Conservation (phyloP, 176 grass and related monocot genomes). For the Triticum timopheevii region DNA sequence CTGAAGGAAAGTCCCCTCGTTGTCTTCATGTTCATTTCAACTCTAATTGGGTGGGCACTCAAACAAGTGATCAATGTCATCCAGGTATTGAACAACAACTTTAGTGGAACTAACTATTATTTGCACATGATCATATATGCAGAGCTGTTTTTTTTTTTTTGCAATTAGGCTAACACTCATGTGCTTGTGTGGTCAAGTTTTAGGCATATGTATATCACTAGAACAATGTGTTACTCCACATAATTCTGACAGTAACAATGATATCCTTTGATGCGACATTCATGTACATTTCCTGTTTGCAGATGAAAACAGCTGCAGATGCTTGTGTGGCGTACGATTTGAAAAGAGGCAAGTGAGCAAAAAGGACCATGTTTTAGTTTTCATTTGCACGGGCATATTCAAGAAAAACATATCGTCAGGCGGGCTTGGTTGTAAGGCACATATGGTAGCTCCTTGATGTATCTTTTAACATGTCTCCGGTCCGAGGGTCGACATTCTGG, state of each 20-base stretch:
- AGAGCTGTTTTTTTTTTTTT: background rate
- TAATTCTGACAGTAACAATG: background rate
- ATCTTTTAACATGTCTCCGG: background rate
- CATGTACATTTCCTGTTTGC: slow-evolving; percentile 5
- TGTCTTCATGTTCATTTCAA: slow-evolving; percentile 56
- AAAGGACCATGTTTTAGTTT: background rate
- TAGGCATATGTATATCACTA: background rate
- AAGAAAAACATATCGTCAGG: slow-evolving; percentile 11
- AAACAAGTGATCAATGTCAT: slow-evolving; percentile 89
- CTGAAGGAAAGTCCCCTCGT: slow-evolving; percentile 51
- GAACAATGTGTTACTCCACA: background rate
- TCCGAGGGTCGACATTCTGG: background rate
- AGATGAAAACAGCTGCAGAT: slow-evolving; percentile 84
- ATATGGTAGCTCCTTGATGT: slow-evolving; percentile 15
- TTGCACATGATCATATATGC: background rate
- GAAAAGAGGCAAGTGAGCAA: slow-evolving; percentile 59
- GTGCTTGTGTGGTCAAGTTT: background rate
- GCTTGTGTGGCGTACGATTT: slow-evolving; percentile 61
- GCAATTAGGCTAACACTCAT: background rate
- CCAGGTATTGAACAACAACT: slow-evolving; percentile 42
- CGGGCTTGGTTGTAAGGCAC: slow-evolving; percentile 20
- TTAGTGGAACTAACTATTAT: slow-evolving; percentile 7
- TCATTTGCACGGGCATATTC: background rate
- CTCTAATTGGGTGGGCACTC: slow-evolving; percentile 68
- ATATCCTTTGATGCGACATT: background rate